Evolutionary conservation across 768 basidiomycete species (phyloP).

Genomic region (Dacryopinax primogenitus): DNA sequence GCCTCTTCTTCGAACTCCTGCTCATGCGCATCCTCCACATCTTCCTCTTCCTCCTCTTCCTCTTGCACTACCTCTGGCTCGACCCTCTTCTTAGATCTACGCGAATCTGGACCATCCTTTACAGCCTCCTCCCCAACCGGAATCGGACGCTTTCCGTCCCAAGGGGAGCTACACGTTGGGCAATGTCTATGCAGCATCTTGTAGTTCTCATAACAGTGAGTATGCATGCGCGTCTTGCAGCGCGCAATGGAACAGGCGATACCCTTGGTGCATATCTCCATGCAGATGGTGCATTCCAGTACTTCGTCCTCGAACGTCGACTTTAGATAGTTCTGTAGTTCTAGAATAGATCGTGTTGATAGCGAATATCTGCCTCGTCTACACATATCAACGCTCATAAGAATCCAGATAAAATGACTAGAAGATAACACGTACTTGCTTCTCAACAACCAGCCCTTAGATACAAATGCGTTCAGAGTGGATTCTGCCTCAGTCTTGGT

Average conservation of each 20-base stretch:
- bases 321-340: conserved; percentile 61
- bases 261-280: conserved; percentile 62
- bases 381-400: background rate
- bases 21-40: background rate
- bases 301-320: conserved; percentile 57
- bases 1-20: conserved; percentile 9
- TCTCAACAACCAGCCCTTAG: conserved; percentile 64
- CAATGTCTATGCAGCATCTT: conserved; percentile 34
- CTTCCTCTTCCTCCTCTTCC: conserved; percentile 18
- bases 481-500: conserved; percentile 53
- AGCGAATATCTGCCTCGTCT: conserved; percentile 56
- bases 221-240: conserved; percentile 54
- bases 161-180: conserved; percentile 44
- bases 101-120: background rate
- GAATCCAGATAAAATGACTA: background rate
- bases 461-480: conserved; percentile 65
- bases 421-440: conserved; percentile 44
- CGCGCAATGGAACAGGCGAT: conserved; percentile 45
- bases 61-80: conserved; percentile 23
- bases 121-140: background rate
- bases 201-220: conserved; percentile 47
- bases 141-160: conserved; percentile 27
- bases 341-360: conserved; percentile 58
- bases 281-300: conserved; percentile 60
- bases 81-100: conserved; percentile 16